phyloP scores from a whole-genome alignment of 176 grass and related monocot genomes.

The Oryza glumipatula region DNA sequence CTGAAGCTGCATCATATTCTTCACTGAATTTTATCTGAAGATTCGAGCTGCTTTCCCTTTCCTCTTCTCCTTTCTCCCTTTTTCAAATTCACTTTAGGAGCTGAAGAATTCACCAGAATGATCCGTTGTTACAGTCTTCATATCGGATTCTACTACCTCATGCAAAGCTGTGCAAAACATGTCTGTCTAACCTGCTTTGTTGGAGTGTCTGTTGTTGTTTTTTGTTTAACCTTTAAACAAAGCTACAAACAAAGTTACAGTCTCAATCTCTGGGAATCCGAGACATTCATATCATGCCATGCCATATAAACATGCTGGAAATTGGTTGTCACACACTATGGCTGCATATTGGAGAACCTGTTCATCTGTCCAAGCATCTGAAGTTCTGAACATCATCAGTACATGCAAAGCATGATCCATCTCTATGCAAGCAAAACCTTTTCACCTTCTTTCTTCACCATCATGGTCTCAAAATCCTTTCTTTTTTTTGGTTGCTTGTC shows the following conservation, averaged over 20 bases:
- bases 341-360: neutral
- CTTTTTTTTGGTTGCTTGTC: neutral
- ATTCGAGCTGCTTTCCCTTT: neutral
- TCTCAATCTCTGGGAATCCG: slow-evolving; percentile 40
- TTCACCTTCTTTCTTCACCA: neutral
- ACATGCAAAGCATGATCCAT: neutral
- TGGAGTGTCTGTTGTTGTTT: slow-evolving; percentile 5
- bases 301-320: slow-evolving; percentile 21
- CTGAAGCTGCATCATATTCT: neutral
- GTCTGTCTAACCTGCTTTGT: neutral
- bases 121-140: neutral
- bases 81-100: slow-evolving; percentile 22
- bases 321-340: slow-evolving; percentile 17
- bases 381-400: neutral
- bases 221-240: slow-evolving; percentile 27
- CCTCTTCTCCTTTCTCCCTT: neutral
- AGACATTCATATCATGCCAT: neutral
- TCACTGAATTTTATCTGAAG: neutral
- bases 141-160: slow-evolving; percentile 21
- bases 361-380: slow-evolving; percentile 16
- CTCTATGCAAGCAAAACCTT: neutral
- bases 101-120: slow-evolving; percentile 17
- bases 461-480: slow-evolving; percentile 34
- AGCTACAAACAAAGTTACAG: slow-evolving; percentile 29
- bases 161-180: slow-evolving; percentile 17